Base-by-base conservation (phyloP, 2,329 filamentous ascomycete species). In the Cryphonectria japonica region DNA sequence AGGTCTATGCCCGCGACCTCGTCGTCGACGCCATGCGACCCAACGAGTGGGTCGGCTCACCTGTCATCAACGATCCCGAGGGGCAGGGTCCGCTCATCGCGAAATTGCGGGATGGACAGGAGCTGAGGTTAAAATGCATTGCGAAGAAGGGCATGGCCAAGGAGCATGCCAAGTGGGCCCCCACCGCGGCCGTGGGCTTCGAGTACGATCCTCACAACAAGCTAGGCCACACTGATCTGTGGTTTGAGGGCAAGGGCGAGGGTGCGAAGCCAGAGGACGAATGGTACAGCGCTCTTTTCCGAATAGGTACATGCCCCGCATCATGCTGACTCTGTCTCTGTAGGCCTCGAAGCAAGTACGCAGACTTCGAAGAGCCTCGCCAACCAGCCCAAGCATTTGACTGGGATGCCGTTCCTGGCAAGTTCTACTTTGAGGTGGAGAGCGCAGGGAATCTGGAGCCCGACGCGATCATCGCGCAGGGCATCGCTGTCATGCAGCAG, bases 151-250 rank as follows among this genome's bases (percentile, higher is more conserved):
- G 96, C 0, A 98, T 98, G 75, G 95, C 95, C 52, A 99, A 99
- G 85, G 96, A 99, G 81, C 96, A 99, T 82, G 93, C 96, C 13
- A 99, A 99, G 82, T 99, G 96, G 96, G 93, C 94, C 77, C 95
- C 96, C 1, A 95, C 93, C 50, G 88, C 94, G 57, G 96, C 96
- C 3, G 91, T 99, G 57, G 95, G 94, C 34, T 99, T 99, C 79
- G 96, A 99, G 82, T 99, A 99, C 81, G 96, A 99, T 80, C 96
- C 96, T 72, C 93, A 97, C 81, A 99, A 99, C 84, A 98, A 97
- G 83, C 85, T 99, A 75, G 89, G 91, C 75, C 96, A 99, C 82
- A 86, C 96, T 69, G 93, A 97, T 78, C 89, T 97, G 81, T 99
- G 96, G 96, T 98, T 94, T 80, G 96, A 99, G 85, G 68, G 69